phyloP scores from a whole-genome alignment of 495 filamentous ascomycete genomes.

The Aspergillus bertholletiae region DNA sequence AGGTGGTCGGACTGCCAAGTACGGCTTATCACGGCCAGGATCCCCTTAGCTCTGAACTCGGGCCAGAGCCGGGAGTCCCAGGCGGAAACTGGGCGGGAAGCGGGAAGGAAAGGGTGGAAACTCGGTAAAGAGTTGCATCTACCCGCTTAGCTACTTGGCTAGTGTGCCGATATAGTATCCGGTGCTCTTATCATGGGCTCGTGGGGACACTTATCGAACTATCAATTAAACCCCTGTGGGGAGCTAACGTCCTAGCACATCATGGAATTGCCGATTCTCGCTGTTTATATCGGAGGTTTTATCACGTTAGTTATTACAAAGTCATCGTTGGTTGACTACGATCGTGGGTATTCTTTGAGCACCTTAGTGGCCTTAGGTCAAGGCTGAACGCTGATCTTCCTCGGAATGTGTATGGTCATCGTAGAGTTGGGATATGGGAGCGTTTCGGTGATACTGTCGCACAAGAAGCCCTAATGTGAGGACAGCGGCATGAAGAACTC shows the following conservation, averaged over 20 bases:
- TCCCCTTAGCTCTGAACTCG: background rate
- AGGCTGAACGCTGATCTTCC: background rate
- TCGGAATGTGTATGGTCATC: background rate
- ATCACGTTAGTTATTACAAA: background rate
- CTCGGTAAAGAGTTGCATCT: too few species aligned
- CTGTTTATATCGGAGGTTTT: background rate
- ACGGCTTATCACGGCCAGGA: background rate
- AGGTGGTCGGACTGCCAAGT: background rate
- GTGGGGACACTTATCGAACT: too few species aligned
- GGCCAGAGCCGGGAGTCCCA: conserved; percentile 7
- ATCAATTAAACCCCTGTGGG: background rate
- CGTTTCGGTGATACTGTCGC: too few species aligned
- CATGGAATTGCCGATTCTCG: conserved; percentile 5
- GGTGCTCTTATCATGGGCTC: background rate
- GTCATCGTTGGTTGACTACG: background rate
- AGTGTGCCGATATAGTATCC: background rate
- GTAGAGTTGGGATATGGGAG: background rate
- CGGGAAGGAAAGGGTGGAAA: conserved; percentile 9
- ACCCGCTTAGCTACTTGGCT: background rate
- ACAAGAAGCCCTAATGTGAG: background rate
- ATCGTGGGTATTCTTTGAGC: background rate
- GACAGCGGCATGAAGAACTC: too few species aligned
- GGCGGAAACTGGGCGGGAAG: background rate
- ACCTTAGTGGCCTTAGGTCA: background rate
- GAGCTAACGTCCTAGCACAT: background rate